Conservation (phyloP, 2,329 filamentous ascomycete genomes). For the Nothopassalora personata region DNA sequence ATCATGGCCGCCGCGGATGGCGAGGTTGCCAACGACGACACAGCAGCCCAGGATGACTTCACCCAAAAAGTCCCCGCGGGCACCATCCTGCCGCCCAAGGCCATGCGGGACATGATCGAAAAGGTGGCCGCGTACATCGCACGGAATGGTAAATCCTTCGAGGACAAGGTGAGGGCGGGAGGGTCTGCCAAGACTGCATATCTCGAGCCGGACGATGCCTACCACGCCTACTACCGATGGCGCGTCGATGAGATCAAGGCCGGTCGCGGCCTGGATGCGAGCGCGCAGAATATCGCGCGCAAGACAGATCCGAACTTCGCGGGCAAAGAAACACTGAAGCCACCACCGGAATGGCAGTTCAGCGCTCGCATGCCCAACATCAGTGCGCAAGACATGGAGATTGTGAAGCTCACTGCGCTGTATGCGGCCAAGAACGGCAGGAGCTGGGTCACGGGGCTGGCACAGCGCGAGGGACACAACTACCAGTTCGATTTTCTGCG, state of each 20-base stretch:
- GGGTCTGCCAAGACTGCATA: constrained; percentile 89
- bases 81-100: constrained; percentile 77
- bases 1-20: constrained; percentile 30
- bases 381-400: constrained; percentile 81
- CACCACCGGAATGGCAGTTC: constrained; percentile 84
- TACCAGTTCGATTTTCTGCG: constrained; percentile 95
- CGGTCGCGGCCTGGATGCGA: constrained; percentile 69
- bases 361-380: constrained; percentile 96
- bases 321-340: constrained; percentile 67
- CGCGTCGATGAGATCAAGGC: constrained; percentile 77
- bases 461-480: constrained; percentile 82
- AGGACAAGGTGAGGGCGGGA: constrained; percentile 80
- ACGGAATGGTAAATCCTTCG: constrained; percentile 61
- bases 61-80: constrained; percentile 74
- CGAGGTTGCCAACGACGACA: constrained; percentile 17
- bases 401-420: constrained; percentile 70
- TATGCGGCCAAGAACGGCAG: constrained; percentile 92
- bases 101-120: constrained; percentile 79
- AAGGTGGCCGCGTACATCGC: constrained; percentile 92
- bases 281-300: constrained; percentile 30
- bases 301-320: constrained; percentile 36
- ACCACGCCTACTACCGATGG: constrained; percentile 87
- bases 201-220: constrained; percentile 71
- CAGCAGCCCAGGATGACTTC: constrained; percentile 42
- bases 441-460: constrained; percentile 82